These are phyloP conservation scores for Abortiporus biennis DNA, from an alignment of 1,284 basidiomycete genomes.

Conservation along the genomic window DNA sequence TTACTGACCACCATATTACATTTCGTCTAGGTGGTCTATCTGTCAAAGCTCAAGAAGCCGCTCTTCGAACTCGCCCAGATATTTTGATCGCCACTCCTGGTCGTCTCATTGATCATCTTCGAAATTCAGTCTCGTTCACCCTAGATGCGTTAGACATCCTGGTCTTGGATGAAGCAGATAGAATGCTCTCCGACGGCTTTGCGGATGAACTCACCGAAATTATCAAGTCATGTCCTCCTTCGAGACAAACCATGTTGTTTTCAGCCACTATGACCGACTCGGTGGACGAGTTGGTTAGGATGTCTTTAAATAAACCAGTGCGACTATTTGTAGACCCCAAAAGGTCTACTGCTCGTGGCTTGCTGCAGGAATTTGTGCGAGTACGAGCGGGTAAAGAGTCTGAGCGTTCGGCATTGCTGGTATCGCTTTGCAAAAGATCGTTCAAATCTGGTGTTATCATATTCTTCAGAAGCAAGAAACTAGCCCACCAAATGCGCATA, in stretches of 20 bases:
- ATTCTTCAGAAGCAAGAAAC: conserved; percentile 93
- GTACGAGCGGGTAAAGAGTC: conserved; percentile 75
- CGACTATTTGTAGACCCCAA: conserved; percentile 95
- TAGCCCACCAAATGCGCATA: conserved; percentile 95
- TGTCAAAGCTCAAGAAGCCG: conserved; percentile 84
- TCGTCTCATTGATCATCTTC: conserved; percentile 94
- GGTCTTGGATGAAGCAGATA: conserved; percentile 95
- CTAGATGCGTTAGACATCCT: conserved; percentile 92
- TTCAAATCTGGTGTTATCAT: conserved; percentile 85
- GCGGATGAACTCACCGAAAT: conserved; percentile 95
- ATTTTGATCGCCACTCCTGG: conserved; percentile 94
- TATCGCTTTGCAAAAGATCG: conserved; percentile 82
- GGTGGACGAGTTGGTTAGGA: conserved; percentile 88
- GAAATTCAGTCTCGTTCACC: conserved; percentile 91
- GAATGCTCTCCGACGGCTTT: conserved; percentile 98
- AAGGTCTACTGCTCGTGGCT: conserved; percentile 80
- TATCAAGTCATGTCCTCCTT: conserved; percentile 81
- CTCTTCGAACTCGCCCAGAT: conserved; percentile 84
- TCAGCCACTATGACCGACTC: conserved; percentile 98
- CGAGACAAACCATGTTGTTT: conserved; percentile 96
- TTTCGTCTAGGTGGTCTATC: conserved; percentile 73
- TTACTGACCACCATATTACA: conserved; percentile 2
- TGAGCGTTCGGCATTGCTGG: conserved; percentile 80
- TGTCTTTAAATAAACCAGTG: conserved; percentile 89
- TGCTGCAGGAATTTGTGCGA: conserved; percentile 94